phyloP scores from a whole-genome alignment of 2,329 filamentous ascomycete species.

The Xylaria sp. region DNA sequence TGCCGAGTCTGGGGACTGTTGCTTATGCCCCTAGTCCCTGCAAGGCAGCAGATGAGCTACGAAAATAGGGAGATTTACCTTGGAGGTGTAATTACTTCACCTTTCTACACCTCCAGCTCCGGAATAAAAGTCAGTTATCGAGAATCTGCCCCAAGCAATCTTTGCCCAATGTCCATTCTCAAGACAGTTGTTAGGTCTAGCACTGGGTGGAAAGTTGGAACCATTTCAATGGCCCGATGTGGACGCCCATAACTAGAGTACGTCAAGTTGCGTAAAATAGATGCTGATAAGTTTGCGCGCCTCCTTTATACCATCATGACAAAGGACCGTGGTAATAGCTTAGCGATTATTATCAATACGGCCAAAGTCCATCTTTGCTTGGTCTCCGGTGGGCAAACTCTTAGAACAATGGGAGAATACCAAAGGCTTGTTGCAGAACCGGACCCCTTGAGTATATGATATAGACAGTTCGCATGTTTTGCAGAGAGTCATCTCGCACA shows the following conservation, averaged over 20 bases:
- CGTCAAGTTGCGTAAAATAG: neutral
- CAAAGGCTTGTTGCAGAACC: neutral
- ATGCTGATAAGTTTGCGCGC: neutral
- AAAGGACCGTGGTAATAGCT: neutral
- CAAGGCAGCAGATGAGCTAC: too few relatives aligned
- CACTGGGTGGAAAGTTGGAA: neutral
- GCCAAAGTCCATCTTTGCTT: neutral
- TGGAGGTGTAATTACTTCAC: neutral
- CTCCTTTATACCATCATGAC: neutral
- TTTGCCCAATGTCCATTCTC: neutral
- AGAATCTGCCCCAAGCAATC: neutral
- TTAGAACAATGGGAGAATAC: neutral
- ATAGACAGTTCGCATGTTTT: neutral
- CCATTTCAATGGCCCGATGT: neutral
- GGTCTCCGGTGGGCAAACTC: neutral
- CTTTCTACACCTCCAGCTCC: neutral
- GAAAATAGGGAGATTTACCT: too few relatives aligned
- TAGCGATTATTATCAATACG: neutral
- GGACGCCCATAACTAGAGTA: neutral
- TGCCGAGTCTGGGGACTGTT: too few relatives aligned
- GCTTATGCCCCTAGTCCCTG: too few relatives aligned
- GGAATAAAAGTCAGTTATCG: neutral
- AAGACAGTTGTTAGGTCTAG: neutral
- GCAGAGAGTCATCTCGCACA: neutral
- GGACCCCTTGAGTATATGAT: neutral